Base-by-base conservation (phyloP, 2,329 filamentous ascomycete species). In the Colletotrichum eremochloae region DNA sequence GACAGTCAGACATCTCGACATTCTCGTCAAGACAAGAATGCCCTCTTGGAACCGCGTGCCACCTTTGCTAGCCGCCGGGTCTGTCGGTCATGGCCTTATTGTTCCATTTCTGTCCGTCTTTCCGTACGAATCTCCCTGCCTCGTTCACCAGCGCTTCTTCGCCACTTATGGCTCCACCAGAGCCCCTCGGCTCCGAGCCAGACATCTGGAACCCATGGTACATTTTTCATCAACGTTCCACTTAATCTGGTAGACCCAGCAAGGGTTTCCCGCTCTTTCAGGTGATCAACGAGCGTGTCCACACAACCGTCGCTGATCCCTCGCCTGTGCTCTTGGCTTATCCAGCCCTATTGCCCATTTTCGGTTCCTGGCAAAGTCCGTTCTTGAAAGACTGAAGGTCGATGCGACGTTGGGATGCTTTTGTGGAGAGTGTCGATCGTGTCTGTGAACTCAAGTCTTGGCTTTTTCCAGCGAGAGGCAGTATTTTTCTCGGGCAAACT, bases 151-250 rank as follows among this genome's bases (percentile, higher is more conserved):
- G 60, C n/a, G 50, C 18, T 44, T 31, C 56, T 29, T 65, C 57
- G 69, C 69, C 69, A 69, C 66, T 67, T 66, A 36, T 53, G 48
- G 38, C 52, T 55, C 66, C 65, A 69, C 66, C 20, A 60, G 52
- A 38, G 31, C 69, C 53, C 36, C n/a, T 62, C 44, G 33, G 55
- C n/a, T 55, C 63, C 14, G 36, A 29, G n/a, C 67, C 67, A 29
- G 42, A 60, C 52, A 61, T 24, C 29, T 58, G 67, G 67, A 44
- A 42, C 31, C 52, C 42, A 15, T 52, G 53, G 50, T 69, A 61
- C 60, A 36, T 46, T 42, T 33, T 44, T 42, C 20, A 40, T 52
- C 33, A 11, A 14, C 46, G 64, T 53, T 46, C 52, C 60, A 72
- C 58, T 33, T 20, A 20, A 55, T 33, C 29, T 36, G 12, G 12